These are phyloP conservation scores for Pseudopithomyces chartarum DNA, from an alignment of 2,329 filamentous ascomycete genomes.

Conservation along the genomic window DNA sequence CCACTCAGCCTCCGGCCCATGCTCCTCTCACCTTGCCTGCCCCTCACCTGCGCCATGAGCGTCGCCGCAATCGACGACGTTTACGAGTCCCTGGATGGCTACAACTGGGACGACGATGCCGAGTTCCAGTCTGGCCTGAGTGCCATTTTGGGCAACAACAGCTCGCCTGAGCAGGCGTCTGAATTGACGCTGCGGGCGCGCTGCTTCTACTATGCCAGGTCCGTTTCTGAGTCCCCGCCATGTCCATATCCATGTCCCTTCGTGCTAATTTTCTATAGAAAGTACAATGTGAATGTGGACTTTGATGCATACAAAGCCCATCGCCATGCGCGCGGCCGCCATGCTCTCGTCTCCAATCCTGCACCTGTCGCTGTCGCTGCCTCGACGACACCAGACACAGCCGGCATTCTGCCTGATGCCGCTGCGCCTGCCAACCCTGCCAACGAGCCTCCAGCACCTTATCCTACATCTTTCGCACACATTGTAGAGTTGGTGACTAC, in stretches of 20 bases:
- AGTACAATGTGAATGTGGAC: conserved; percentile 60
- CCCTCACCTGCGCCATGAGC: conserved; percentile 27
- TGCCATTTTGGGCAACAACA: conserved; percentile 66
- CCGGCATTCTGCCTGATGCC: conserved; percentile 31
- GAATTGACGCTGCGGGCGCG: conserved; percentile 69
- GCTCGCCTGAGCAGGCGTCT: conserved; percentile 58
- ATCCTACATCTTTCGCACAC: conserved; percentile 82
- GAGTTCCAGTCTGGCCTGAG: conserved; percentile 71
- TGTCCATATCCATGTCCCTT: background rate
- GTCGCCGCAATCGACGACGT: conserved; percentile 37
- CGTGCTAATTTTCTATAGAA: conserved; percentile 32
- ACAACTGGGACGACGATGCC: conserved; percentile 70
- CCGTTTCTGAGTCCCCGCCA: too few species aligned
- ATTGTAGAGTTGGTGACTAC: conserved; percentile 84
- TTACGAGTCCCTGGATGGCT: conserved; percentile 67
- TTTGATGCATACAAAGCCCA: conserved; percentile 72
- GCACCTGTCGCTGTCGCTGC: conserved; percentile 16
- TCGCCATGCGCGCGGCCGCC: conserved; percentile 47
- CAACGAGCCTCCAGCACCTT: conserved; percentile 62
- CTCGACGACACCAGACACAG: conserved; percentile 17
- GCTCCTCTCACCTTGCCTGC: conserved; percentile 9
- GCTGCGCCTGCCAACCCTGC: conserved; percentile 21
- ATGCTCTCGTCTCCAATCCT: conserved; percentile 25
- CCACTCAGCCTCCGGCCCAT: background rate
- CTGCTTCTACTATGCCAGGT: conserved; percentile 69